Conservation (phyloP, 2,329 filamentous ascomycete genomes). For the Epichloe glyceriae region DNA sequence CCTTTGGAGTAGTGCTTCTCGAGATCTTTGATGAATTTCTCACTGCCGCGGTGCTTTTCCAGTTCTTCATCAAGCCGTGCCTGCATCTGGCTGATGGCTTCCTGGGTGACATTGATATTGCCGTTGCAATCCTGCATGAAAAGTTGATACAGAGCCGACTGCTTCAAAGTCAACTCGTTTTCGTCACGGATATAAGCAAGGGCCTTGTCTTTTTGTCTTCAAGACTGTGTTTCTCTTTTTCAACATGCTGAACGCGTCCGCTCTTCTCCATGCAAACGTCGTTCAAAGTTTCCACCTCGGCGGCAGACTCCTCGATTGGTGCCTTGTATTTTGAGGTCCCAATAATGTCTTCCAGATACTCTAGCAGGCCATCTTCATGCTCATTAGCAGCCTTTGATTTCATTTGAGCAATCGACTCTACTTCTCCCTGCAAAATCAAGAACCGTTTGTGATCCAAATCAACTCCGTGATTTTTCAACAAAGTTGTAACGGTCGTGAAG, state of each 20-base stretch:
- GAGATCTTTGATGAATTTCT: constrained; percentile 79
- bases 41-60: constrained; percentile 80
- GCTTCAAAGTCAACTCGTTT: constrained; percentile 81
- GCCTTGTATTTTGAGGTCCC: constrained; percentile 97
- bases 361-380: constrained; percentile 88
- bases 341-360: constrained; percentile 97
- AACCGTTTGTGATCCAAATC: constrained; percentile 98
- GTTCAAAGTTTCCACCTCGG: constrained; percentile 83
- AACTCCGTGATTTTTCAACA: constrained; percentile 77
- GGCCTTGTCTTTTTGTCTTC: constrained; percentile 93
- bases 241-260: constrained; percentile 87
- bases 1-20: constrained; percentile 74
- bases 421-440: constrained; percentile 90
- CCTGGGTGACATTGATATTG: constrained; percentile 77
- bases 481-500: constrained; percentile 79
- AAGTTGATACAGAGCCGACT: constrained; percentile 85
- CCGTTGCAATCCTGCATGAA: constrained; percentile 80
- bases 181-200: constrained; percentile 81
- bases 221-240: constrained; percentile 86
- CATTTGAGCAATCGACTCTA: constrained; percentile 98
- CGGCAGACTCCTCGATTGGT: constrained; percentile 85
- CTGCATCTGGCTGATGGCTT: constrained; percentile 85
- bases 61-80: constrained; percentile 74
- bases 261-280: constrained; percentile 94
- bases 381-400: constrained; percentile 91